Evolutionary conservation across 768 basidiomycete species (phyloP).

Genomic region (Termitomyces heimii): DNA sequence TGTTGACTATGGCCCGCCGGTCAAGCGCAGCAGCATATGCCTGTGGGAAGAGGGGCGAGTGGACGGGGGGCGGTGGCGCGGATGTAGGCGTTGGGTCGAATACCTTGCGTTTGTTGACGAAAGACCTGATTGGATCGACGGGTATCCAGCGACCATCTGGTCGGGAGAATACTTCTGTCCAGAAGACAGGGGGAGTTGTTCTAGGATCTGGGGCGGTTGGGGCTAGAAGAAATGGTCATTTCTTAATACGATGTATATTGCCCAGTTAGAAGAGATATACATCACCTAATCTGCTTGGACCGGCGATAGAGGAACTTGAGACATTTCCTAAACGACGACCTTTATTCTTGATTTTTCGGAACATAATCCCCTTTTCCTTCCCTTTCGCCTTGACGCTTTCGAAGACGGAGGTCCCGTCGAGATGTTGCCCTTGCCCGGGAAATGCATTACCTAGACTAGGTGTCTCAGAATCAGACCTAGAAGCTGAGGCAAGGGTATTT

Average conservation of each 20-base stretch:
- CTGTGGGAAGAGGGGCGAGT: slow-evolving; percentile 15
- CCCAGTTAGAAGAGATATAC: background rate
- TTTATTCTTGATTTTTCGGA: slow-evolving; percentile 51
- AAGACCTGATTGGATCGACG: slow-evolving; percentile 79
- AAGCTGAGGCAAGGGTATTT: slow-evolving; percentile 14
- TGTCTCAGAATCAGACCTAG: slow-evolving; percentile 19
- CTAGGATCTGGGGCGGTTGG: slow-evolving; percentile 45
- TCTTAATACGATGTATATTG: background rate
- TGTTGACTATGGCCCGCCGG: slow-evolving; percentile 17
- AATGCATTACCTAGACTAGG: slow-evolving; percentile 28
- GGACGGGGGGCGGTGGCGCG: slow-evolving; percentile 6
- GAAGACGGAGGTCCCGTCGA: slow-evolving; percentile 29
- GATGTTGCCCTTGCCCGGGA: slow-evolving; percentile 32
- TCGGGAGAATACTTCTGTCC: slow-evolving; percentile 96
- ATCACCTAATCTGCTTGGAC: slow-evolving; percentile 18
- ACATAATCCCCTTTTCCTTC: slow-evolving; percentile 54
- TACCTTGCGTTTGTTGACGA: slow-evolving; percentile 73
- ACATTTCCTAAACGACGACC: slow-evolving; percentile 35
- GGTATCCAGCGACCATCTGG: slow-evolving; percentile 90
- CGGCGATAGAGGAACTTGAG: slow-evolving; percentile 14
- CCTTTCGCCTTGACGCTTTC: slow-evolving; percentile 48
- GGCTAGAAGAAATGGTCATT: background rate
- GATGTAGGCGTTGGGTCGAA: slow-evolving; percentile 62
- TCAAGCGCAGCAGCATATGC: slow-evolving; percentile 14
- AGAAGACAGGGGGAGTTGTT: slow-evolving; percentile 79